A percentile compares a stretch with the other conserved stretches of the same genome.
phyloP scores from a whole-genome alignment of 345 rosid species.

The Eucalyptus polyanthemos region DNA sequence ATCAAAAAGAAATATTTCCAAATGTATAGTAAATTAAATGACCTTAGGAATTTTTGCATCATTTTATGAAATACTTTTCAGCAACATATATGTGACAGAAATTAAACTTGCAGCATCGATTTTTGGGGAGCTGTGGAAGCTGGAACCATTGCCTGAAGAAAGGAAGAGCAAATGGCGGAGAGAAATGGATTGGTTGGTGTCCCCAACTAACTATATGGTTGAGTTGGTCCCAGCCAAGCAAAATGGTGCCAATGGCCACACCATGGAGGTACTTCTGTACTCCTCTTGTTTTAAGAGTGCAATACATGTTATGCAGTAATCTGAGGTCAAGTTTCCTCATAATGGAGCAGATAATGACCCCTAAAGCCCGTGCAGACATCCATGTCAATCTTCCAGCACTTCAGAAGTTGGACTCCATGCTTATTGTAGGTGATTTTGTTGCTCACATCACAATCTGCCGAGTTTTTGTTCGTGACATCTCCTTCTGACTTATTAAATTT shows the following conservation, averaged over 20 bases:
- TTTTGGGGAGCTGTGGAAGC: constrained; percentile 96
- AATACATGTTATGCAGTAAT: not conserved
- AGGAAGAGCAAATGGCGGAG: constrained; percentile 68
- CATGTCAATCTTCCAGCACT: constrained; percentile 96
- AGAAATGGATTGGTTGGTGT: constrained; percentile 95
- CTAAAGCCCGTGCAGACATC: constrained; percentile 88
- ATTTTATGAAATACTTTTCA: not conserved
- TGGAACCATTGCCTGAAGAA: constrained; percentile 79
- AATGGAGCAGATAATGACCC: constrained; percentile 79
- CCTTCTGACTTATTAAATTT: not conserved
- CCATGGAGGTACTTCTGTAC: constrained; percentile 47
- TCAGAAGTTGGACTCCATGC: constrained; percentile 86
- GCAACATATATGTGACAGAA: not conserved
- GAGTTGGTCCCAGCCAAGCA: constrained; percentile 97
- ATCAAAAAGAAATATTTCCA: not conserved
- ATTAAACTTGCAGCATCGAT: constrained; percentile 41
- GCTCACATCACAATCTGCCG: not conserved
- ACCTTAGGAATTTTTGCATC: not conserved
- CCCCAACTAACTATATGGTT: constrained; percentile 92
- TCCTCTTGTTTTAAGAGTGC: not conserved
- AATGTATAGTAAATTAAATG: not conserved
- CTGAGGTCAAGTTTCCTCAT: not conserved
- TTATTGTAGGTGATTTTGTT: constrained; percentile 48
- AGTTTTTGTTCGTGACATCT: not conserved
- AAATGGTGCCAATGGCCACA: constrained; percentile 65